Conservation (phyloP, 1,139 yeast species). For the Scheffersomyces stambukii region DNA sequence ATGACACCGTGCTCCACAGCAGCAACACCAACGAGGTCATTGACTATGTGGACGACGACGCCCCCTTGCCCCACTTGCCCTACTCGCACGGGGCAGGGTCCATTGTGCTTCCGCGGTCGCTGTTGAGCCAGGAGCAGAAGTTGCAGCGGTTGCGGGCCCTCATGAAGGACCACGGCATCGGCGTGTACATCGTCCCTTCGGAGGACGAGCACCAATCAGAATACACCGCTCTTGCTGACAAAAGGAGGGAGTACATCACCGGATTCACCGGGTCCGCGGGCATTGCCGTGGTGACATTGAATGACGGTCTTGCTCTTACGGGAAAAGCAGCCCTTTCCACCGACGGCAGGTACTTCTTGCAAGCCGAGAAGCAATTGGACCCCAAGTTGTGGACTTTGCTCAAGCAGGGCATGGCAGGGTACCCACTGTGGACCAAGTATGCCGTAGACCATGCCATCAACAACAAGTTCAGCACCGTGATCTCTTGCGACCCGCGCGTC, state of each 20-base stretch:
- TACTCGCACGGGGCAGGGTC: constrained; percentile 9
- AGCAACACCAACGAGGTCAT: constrained; percentile 9
- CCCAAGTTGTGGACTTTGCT: constrained; percentile 30
- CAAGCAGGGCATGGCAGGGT: constrained; percentile 34
- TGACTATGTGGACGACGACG: constrained; percentile 20
- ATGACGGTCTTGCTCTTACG: constrained; percentile 21
- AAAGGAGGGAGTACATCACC: constrained; percentile 45
- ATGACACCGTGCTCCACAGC: constrained; percentile 3
- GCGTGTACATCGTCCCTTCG: constrained; percentile 54
- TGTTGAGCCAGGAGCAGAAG: constrained; percentile 15
- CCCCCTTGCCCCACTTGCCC: constrained; percentile 25
- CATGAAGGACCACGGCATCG: constrained; percentile 40
- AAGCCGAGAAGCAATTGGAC: constrained; percentile 42
- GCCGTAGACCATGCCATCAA: constrained; percentile 30
- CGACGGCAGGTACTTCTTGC: constrained; percentile 54
- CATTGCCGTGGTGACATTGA: constrained; percentile 45
- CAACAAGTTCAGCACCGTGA: constrained; percentile 31
- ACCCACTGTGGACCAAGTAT: constrained; percentile 36
- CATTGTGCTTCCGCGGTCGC: constrained; percentile 8
- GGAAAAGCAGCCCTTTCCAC: constrained; percentile 51
- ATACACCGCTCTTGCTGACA: constrained; percentile 48
- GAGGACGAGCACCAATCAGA: constrained; percentile 60
- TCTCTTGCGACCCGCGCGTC: constrained; percentile 39
- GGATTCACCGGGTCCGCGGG: constrained; percentile 62
- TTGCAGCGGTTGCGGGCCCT: constrained; percentile 30